Conservation (phyloP, 371 early-diverging fungal genomes). For the Globomyces sp. region DNA sequence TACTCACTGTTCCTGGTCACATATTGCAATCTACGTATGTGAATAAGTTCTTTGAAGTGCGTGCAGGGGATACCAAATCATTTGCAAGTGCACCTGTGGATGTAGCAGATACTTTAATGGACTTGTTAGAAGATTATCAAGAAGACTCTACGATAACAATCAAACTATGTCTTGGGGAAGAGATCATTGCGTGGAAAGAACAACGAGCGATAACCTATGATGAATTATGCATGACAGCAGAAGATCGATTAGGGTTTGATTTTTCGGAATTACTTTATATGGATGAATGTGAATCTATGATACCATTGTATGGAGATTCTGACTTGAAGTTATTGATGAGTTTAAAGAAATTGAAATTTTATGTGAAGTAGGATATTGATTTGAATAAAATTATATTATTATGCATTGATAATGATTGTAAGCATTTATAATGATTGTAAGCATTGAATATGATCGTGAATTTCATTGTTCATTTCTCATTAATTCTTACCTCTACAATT, state of each 20-base stretch:
- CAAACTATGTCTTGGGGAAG: conserved; percentile 32
- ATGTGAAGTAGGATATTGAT: conserved; percentile 1
- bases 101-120: conserved; percentile 32
- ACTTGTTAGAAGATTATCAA: conserved; percentile 35
- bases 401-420: neutral
- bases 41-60: conserved; percentile 62
- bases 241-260: conserved; percentile 22
- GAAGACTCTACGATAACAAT: conserved; percentile 19
- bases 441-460: too few species aligned
- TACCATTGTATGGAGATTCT: conserved; percentile 33
- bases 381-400: neutral
- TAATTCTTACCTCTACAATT: too few species aligned
- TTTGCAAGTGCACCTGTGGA: conserved; percentile 23
- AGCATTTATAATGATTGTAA: too few species aligned
- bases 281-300: conserved; percentile 35
- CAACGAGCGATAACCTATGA: conserved; percentile 19
- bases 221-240: conserved; percentile 32
- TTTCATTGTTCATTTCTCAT: too few species aligned
- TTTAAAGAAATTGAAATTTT: conserved; percentile 27
- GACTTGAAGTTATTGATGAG: conserved; percentile 36
- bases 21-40: conserved; percentile 57
- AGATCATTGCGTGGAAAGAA: conserved; percentile 31
- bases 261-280: conserved; percentile 31
- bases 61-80: conserved; percentile 67
- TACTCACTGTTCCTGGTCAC: conserved; percentile 60